Percentiles rank a stretch among this genome's conserved stretches.
Evolutionary conservation across 331 rosid genomes (phyloP).

Genomic region (Malus hybrid): DNA sequence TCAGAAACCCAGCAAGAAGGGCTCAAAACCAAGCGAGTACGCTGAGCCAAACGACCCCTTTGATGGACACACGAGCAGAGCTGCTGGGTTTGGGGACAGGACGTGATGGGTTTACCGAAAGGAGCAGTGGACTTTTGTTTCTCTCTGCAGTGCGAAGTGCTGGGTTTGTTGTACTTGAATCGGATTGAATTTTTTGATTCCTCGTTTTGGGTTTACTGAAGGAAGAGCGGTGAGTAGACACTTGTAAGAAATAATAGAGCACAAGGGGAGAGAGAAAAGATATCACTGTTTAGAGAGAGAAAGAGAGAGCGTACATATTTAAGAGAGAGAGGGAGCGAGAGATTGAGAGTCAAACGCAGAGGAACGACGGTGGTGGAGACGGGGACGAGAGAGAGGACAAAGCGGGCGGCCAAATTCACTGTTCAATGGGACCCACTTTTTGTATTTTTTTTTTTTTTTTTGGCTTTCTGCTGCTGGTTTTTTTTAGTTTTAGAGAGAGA

Average conservation of each 20-base stretch:
- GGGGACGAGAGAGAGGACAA: slow-evolving; percentile 84
- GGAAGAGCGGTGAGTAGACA: slow-evolving; percentile 19
- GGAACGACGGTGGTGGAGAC: slow-evolving; percentile 55
- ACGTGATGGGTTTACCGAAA: background rate
- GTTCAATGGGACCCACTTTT: slow-evolving; percentile 8
- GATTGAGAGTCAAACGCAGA: slow-evolving; percentile 49
- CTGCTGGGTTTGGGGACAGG: background rate
- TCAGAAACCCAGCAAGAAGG: slow-evolving; percentile 6
- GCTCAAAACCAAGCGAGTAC: slow-evolving; percentile 31
- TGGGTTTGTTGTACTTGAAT: background rate
- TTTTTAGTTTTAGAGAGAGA: background rate
- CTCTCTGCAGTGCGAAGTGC: background rate
- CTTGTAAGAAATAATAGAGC: slow-evolving; percentile 23
- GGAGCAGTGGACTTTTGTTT: background rate
- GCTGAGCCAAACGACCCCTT: slow-evolving; percentile 8
- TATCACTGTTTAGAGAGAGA: background rate
- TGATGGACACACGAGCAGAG: slow-evolving; percentile 14
- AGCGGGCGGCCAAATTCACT: slow-evolving; percentile 64
- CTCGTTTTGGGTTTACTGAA: slow-evolving; percentile 29
- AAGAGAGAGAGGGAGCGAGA: slow-evolving; percentile 6
- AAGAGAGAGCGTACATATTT: background rate
- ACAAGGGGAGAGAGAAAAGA: slow-evolving; percentile 15
- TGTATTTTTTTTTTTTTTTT: background rate
- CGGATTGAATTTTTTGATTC: slow-evolving; percentile 16
- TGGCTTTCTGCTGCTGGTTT: background rate